Conservation (phyloP, 2,329 filamentous ascomycete genomes). For the Zymoseptoria brevis region DNA sequence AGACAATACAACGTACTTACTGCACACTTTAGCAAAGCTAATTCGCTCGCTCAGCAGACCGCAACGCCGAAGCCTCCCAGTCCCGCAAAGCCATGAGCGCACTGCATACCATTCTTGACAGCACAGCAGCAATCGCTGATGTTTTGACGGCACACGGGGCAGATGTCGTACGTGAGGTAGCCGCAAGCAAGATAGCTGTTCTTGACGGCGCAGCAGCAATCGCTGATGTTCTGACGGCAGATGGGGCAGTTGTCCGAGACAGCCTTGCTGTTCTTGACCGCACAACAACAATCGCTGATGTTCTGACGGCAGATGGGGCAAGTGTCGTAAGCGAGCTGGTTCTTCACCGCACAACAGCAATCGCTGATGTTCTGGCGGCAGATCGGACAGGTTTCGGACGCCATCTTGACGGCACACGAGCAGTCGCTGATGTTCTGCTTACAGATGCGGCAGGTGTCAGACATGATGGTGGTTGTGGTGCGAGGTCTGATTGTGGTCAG, state of each 20-base stretch:
- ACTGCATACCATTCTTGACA: neutral
- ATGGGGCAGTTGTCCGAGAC: neutral
- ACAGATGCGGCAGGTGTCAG: neutral
- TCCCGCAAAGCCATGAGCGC: neutral
- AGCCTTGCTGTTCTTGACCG: neutral
- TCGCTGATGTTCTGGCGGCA: constrained; percentile 6
- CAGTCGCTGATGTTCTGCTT: neutral
- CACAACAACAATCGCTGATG: neutral
- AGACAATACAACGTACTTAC: neutral
- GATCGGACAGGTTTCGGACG: neutral
- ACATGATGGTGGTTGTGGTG: neutral
- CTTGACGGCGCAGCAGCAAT: neutral
- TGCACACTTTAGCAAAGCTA: neutral
- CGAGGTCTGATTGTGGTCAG: neutral
- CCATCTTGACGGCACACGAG: constrained; percentile 1
- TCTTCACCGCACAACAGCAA: neutral
- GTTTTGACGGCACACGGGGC: constrained; percentile 1
- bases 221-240: constrained; percentile 3
- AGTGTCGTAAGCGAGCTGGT: neutral
- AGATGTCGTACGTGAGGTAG: neutral
- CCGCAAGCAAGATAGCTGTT: neutral
- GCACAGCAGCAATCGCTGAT: constrained; percentile 3
- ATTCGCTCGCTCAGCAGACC: neutral
- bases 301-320: neutral
- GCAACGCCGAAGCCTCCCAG: neutral